Percentiles rank a stretch among this genome's conserved stretches.
Conservation (phyloP, 257 asterid species). For the Rubia yunnanensis region DNA sequence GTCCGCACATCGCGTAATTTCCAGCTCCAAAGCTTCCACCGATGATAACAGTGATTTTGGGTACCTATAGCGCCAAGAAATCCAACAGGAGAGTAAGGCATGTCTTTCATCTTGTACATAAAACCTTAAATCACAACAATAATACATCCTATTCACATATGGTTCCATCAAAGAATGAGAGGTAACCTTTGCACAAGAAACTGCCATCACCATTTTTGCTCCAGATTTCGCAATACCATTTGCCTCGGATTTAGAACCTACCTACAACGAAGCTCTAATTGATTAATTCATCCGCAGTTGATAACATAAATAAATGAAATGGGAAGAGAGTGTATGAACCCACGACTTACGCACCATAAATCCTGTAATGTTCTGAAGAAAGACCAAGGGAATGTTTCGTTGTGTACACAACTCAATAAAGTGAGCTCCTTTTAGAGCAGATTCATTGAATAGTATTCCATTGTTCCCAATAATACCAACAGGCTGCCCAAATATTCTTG, state of each 20-base stretch:
- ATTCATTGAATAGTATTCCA: slow-evolving; percentile 84
- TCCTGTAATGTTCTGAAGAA: slow-evolving; percentile 96
- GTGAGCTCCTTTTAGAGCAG: slow-evolving; percentile 96
- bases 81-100: slow-evolving; percentile 13
- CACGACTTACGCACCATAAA: slow-evolving; percentile 54
- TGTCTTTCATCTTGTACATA: background rate
- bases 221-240: slow-evolving; percentile 97
- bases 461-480: slow-evolving; percentile 95
- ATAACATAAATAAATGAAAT: background rate
- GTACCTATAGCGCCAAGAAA: slow-evolving; percentile 45
- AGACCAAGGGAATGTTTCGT: slow-evolving; percentile 81
- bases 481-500: slow-evolving; percentile 77
- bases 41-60: slow-evolving; percentile 70
- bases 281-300: no score
- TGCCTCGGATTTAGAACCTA: slow-evolving; percentile 98
- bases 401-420: slow-evolving; percentile 89
- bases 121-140: background rate
- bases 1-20: slow-evolving; percentile 99
- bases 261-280: slow-evolving; percentile 32
- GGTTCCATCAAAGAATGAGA: slow-evolving; percentile 1
- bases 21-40: slow-evolving; percentile 99
- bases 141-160: background rate
- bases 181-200: slow-evolving; percentile 92
- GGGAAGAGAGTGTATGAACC: background rate
- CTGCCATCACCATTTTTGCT: slow-evolving; percentile 99